These are phyloP conservation scores for Perkinsus chesapeaki DNA, from an alignment of 169 alveolate species.

Conservation along the genomic window DNA sequence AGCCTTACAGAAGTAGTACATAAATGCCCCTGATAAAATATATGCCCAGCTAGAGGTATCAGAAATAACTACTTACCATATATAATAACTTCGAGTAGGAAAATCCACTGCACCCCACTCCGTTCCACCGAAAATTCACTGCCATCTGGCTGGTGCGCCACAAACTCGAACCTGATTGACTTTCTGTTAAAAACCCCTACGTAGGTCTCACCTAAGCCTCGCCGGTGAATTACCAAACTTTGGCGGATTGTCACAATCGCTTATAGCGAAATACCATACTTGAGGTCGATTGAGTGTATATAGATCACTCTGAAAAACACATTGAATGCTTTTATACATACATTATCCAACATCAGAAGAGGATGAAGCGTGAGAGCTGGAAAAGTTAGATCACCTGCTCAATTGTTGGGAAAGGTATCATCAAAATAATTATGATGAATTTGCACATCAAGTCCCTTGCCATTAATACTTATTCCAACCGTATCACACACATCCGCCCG, in stretches of 20 bases:
- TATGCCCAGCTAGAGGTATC: not conserved
- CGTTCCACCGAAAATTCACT: not conserved
- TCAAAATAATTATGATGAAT: too few species aligned
- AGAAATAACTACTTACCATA: not conserved
- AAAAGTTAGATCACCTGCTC: too few species aligned
- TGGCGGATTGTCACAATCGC: not conserved
- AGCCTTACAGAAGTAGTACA: not conserved
- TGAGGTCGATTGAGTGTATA: not conserved
- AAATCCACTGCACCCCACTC: not conserved
- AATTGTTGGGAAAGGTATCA: too few species aligned
- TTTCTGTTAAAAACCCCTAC: not conserved
- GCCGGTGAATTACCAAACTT: not conserved
- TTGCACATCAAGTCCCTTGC: too few species aligned
- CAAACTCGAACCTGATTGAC: not conserved
- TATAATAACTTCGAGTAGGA: not conserved
- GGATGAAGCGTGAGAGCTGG: too few species aligned
- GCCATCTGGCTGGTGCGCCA: not conserved
- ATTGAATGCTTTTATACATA: too few species aligned
- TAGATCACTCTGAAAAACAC: not conserved
- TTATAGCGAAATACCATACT: not conserved
- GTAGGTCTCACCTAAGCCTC: not conserved
- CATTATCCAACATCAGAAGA: too few species aligned
- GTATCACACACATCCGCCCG: too few species aligned
- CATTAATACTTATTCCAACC: too few species aligned
- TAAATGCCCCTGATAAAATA: not conserved